A percentile compares a stretch with the other conserved stretches of the same genome.
Conservation (phyloP, 345 rosid genomes). For the Angophora floribunda region DNA sequence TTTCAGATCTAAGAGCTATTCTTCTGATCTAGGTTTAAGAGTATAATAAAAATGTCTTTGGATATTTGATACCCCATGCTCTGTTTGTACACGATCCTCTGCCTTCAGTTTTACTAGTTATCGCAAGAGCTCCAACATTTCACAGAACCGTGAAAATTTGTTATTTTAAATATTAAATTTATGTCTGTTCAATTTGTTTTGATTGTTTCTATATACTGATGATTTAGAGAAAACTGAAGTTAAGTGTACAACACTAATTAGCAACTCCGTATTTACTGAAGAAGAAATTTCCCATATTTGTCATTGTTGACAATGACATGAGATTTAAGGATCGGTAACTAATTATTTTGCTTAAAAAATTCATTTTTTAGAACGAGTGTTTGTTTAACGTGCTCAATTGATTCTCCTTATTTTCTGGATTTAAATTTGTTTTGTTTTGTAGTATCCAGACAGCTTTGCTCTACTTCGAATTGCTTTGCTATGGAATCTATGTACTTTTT, state of each 20-base stretch:
- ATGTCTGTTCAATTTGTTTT: neutral
- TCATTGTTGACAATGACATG: too few species aligned
- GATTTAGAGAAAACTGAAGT: neutral
- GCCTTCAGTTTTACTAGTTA: neutral
- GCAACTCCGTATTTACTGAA: too few species aligned
- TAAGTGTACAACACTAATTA: accelerated
- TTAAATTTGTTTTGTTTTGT: too few species aligned
- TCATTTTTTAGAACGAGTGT: neutral
- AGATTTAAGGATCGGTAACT: accelerated
- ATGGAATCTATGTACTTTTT: too few species aligned
- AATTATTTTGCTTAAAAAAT: too few species aligned
- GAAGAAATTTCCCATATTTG: too few species aligned
- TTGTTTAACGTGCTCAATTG: too few species aligned
- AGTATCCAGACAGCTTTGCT: neutral
- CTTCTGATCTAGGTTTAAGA: neutral
- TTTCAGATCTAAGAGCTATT: neutral
- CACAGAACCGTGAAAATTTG: neutral
- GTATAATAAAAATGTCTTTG: neutral
- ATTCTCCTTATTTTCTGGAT: neutral
- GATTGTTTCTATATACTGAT: neutral
- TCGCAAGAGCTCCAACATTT: neutral
- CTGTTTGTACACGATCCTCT: neutral
- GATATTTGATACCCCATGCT: too few species aligned
- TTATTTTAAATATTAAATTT: too few species aligned
- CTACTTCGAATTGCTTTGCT: neutral